A percentile compares a stretch with the other conserved stretches of the same genome.
phyloP scores from a whole-genome alignment of 1,139 yeast species.

The Meyerozyma guilliermondii region DNA sequence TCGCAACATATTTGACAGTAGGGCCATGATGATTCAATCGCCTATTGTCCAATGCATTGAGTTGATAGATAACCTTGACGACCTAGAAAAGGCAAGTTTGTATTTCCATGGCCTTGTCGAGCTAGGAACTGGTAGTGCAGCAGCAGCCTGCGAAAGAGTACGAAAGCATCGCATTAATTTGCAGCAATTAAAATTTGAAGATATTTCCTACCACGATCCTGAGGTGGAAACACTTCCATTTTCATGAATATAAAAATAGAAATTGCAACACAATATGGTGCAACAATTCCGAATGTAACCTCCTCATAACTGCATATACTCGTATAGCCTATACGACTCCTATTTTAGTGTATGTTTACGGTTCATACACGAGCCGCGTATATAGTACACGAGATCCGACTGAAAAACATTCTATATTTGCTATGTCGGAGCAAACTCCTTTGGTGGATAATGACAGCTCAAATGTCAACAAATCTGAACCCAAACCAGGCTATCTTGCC shows the following conservation, averaged over 20 bases:
- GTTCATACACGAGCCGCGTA: neutral
- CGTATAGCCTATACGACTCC: slow-evolving; percentile 1
- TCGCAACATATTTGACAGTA: slow-evolving; percentile 23
- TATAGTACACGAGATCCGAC: neutral
- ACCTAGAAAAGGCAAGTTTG: slow-evolving; percentile 30
- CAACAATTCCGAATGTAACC: neutral
- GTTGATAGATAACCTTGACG: slow-evolving; percentile 19
- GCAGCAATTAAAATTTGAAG: slow-evolving; percentile 4
- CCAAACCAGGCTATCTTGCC: slow-evolving; percentile 25
- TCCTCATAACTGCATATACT: neutral
- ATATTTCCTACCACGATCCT: slow-evolving; percentile 7
- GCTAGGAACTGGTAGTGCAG: slow-evolving; percentile 37
- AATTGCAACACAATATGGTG: neutral
- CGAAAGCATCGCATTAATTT: slow-evolving; percentile 10
- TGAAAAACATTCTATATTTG: slow-evolving; percentile 1
- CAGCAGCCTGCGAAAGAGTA: slow-evolving; percentile 21
- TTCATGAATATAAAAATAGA: slow-evolving; percentile 9
- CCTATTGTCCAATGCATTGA: slow-evolving; percentile 22
- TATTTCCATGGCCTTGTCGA: slow-evolving; percentile 31
- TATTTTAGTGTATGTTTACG: neutral
- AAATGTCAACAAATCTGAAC: neutral
- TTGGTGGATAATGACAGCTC: slow-evolving; percentile 3
- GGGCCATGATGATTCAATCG: slow-evolving; percentile 38
- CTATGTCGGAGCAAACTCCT: slow-evolving; percentile 4
- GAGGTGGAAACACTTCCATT: slow-evolving; percentile 26